These are phyloP conservation scores for Populus nigra DNA, from an alignment of 345 rosid species.

Conservation along the genomic window DNA sequence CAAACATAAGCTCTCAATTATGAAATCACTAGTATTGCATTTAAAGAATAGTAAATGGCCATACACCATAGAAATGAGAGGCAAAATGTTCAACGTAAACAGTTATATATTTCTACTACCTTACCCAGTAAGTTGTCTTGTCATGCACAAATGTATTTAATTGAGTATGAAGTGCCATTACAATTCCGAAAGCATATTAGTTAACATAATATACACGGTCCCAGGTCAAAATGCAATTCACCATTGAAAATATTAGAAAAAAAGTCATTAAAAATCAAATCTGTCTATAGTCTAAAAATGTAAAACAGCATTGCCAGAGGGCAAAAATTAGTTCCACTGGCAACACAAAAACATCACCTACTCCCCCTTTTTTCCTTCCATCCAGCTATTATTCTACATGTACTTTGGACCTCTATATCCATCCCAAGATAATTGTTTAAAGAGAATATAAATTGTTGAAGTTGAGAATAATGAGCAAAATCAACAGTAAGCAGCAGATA, in stretches of 20 bases:
- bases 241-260: neutral
- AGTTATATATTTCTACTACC: neutral
- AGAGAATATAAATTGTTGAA: neutral
- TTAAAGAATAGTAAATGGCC: neutral
- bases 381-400: neutral
- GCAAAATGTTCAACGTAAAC: neutral
- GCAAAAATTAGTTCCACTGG: neutral
- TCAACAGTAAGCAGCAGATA: neutral
- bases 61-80: neutral
- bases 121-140: no score
- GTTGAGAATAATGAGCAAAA: neutral
- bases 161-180: no score
- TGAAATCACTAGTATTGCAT: neutral
- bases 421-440: neutral
- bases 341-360: neutral
- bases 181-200: no score
- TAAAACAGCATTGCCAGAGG: neutral
- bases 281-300: neutral
- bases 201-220: no score
- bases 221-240: no score
- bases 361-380: neutral
- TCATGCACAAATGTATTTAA: no score
- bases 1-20: neutral
- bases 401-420: neutral
- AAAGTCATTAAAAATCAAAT: neutral